A percentile compares a stretch with the other conserved stretches of the same genome.
Evolutionary conservation across 495 filamentous ascomycete genomes (phyloP).

Genomic region (Thermochaetoides thermophila): DNA sequence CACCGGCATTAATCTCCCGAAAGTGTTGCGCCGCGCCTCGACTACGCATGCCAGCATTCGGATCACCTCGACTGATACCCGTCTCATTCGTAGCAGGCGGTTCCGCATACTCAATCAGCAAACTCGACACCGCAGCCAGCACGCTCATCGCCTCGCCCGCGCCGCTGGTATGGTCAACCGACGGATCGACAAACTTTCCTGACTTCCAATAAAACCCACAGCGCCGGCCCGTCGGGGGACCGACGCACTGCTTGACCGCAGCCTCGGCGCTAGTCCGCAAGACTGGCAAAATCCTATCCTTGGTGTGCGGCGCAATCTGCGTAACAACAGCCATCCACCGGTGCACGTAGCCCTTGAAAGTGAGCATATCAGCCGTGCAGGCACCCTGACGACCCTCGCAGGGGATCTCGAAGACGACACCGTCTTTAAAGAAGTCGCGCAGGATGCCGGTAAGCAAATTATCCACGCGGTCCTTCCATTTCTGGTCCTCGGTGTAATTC

Average conservation of each 20-base stretch:
- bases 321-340: constrained; percentile 65
- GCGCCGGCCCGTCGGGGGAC: constrained; percentile 33
- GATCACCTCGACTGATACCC: constrained; percentile 15
- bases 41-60: constrained; percentile 9
- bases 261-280: constrained; percentile 47
- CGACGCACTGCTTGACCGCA: constrained; percentile 53
- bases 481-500: constrained; percentile 32
- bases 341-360: constrained; percentile 68
- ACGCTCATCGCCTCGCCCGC: constrained; percentile 57
- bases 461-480: constrained; percentile 44
- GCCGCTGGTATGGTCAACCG: constrained; percentile 47
- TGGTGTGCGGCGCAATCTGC: constrained; percentile 53
- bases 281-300: constrained; percentile 40
- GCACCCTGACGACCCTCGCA: constrained; percentile 45
- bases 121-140: constrained; percentile 44
- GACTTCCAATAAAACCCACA: constrained; percentile 43
- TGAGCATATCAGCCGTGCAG: constrained; percentile 61
- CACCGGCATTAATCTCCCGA: constrained; percentile 11
- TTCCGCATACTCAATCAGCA: constrained; percentile 22
- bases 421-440: constrained; percentile 41
- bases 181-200: constrained; percentile 46
- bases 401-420: constrained; percentile 51
- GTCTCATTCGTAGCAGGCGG: constrained; percentile 14
- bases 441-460: constrained; percentile 42
- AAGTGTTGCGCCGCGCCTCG: constrained; percentile 2